Percentiles rank a stretch among this genome's conserved stretches.
Evolutionary conservation across 2,329 filamentous ascomycete genomes (phyloP).

Genomic region (Fusarium sp.): DNA sequence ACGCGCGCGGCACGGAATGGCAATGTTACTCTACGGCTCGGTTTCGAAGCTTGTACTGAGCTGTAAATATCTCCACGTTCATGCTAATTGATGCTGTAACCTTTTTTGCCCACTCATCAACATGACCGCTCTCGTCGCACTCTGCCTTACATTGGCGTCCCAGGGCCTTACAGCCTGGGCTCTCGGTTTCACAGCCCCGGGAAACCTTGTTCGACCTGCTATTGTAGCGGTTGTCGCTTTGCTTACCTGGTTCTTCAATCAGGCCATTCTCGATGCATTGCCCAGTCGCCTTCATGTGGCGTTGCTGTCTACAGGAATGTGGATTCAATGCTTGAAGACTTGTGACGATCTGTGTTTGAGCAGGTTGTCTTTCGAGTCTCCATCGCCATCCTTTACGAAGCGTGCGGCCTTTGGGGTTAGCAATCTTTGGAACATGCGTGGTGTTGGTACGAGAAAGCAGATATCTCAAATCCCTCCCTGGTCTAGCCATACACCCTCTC

Average conservation of each 20-base stretch:
- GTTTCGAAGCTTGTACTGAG: background rate
- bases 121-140: slow-evolving; percentile 2
- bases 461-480: slow-evolving; percentile 12
- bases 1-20: background rate
- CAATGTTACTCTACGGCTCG: background rate
- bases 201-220: background rate
- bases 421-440: slow-evolving; percentile 33
- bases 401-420: slow-evolving; percentile 7
- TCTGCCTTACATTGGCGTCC: slow-evolving; percentile 5
- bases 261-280: slow-evolving; percentile 3
- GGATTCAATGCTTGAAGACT: slow-evolving; percentile 31
- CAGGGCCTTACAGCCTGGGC: slow-evolving; percentile 9
- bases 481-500: background rate
- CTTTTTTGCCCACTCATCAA: background rate
- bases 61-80: background rate
- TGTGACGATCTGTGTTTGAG: slow-evolving; percentile 29
- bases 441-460: slow-evolving; percentile 8
- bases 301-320: slow-evolving; percentile 26
- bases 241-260: slow-evolving; percentile 22
- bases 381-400: background rate
- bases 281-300: slow-evolving; percentile 28
- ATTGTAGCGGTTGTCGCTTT: background rate
- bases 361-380: background rate
- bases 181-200: slow-evolving; percentile 10
- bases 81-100: background rate